phyloP scores from a whole-genome alignment of 2,329 filamentous ascomycete genomes.

The Talaromyces sp. region DNA sequence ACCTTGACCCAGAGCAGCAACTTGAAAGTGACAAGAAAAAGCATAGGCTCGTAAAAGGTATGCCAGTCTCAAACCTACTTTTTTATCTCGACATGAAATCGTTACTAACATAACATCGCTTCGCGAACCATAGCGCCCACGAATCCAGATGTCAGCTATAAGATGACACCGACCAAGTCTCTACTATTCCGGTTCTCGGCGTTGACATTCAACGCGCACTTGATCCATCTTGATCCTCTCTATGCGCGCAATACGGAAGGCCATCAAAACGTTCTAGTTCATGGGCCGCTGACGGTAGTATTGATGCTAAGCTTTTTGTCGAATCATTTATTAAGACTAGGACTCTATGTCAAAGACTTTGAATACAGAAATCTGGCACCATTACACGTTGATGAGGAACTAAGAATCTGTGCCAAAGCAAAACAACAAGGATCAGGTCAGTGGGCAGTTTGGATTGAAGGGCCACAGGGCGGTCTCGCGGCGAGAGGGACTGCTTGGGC shows the following conservation, averaged over 20 bases:
- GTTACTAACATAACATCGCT: background rate
- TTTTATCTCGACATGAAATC: background rate
- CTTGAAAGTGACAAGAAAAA: conserved; percentile 22
- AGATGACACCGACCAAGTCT: conserved; percentile 62
- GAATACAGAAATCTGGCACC: conserved; percentile 80
- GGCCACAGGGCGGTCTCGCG: conserved; percentile 57
- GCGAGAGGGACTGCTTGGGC: conserved; percentile 55
- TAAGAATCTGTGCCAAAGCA: conserved; percentile 65
- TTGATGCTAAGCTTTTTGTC: conserved; percentile 69
- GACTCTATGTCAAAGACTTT: conserved; percentile 52
- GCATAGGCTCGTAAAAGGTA: conserved; percentile 36
- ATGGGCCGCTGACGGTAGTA: conserved; percentile 77
- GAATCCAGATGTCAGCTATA: conserved; percentile 54
- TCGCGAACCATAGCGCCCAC: conserved; percentile 41
- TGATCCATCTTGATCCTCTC: conserved; percentile 75
- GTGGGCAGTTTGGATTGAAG: conserved; percentile 66
- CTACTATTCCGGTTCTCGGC: conserved; percentile 89
- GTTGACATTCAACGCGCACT: conserved; percentile 86
- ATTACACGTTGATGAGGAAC: conserved; percentile 68
- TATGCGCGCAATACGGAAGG: conserved; percentile 71
- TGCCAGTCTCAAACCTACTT: conserved; percentile 21
- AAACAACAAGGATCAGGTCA: conserved; percentile 25
- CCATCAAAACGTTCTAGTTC: conserved; percentile 72
- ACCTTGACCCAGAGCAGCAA: conserved; percentile 39
- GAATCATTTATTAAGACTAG: conserved; percentile 46